phyloP scores from a whole-genome alignment of 305 asterid species.

The Ruellia speciosa region DNA sequence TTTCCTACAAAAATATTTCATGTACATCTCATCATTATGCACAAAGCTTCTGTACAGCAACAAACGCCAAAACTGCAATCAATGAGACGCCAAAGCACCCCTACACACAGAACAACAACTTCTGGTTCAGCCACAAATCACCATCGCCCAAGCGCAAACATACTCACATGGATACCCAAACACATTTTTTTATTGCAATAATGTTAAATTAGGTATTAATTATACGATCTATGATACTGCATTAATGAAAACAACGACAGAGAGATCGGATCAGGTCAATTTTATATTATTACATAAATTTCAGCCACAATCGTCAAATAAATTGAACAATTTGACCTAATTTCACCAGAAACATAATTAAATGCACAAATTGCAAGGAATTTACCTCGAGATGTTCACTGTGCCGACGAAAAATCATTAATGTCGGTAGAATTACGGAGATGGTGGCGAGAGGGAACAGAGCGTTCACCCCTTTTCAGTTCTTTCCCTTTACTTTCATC shows the following conservation, averaged over 20 bases:
- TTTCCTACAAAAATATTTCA: slow-evolving; percentile 12
- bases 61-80: slow-evolving; percentile 17
- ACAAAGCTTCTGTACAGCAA: slow-evolving; percentile 19
- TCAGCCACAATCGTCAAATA: slow-evolving; percentile 6
- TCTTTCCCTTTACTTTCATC: slow-evolving; percentile 16
- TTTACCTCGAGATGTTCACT: slow-evolving; percentile 32
- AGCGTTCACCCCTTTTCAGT: slow-evolving; percentile 17
- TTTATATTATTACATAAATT: slow-evolving; percentile 5
- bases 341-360: slow-evolving; percentile 8
- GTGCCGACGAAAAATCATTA: slow-evolving; percentile 28
- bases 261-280: slow-evolving; percentile 46
- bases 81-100: slow-evolving; percentile 24
- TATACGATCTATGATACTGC: slow-evolving; percentile 13
- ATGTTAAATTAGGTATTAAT: slow-evolving; percentile 23
- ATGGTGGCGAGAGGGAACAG: slow-evolving; percentile 9
- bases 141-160: slow-evolving; percentile 1
- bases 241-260: slow-evolving; percentile 15
- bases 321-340: slow-evolving; percentile 1
- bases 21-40: slow-evolving; percentile 12
- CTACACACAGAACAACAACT: slow-evolving; percentile 21
- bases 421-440: slow-evolving; percentile 37
- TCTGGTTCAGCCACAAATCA: slow-evolving; percentile 28
- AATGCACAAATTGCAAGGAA: slow-evolving; percentile 1
- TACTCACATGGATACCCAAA: slow-evolving; percentile 8
- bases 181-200: slow-evolving; percentile 4